Base-by-base conservation (phyloP, 495 filamentous ascomycete species). In the Penicillium silybi region DNA sequence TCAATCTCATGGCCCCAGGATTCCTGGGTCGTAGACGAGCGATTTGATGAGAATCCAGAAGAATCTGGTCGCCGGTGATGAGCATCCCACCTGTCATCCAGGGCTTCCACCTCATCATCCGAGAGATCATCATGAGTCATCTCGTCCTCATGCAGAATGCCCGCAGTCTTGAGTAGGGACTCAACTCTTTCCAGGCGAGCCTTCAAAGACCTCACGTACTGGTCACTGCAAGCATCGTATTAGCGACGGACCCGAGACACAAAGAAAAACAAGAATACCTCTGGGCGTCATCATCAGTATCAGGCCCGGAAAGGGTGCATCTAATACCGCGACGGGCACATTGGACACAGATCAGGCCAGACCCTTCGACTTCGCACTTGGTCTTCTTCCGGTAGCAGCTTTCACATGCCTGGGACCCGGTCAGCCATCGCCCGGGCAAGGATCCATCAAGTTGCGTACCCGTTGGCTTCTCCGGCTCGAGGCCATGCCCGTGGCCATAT, bases 311-410 rank as follows among this genome's bases (percentile, higher is more conserved):
- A 64, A 95, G 95, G 53, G 95, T 82, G 71, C 93, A 97, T 59
- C 88, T 86, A 11, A 86, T 90, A 72, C 92, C 93, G 73, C 95
- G 92, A 65, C 96, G 96, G 58, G 83, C 82, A 66, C 93, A 98
- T 69, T 96, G 93, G 11, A 87, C 83, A 74, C 93, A 98, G 18
- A 60, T 16, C 19, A 44, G 13, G 44, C 82, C 76, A 26, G 89
- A 87, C 47, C 88, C 80, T 66, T 95, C 92, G 44, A 91, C 84
- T 66, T 96, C 91, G 69, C 93, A 98, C 71, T 93, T 96, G 62
- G 93, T 95, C 80, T 97, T 97, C 79, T 91, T 96, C 74, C 90
- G 93, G 59, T 89, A 83, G 64, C 93, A 98, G 88, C 90, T 92
- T 63, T 96, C 91, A 75, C 92, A 98, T 44, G 91, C 91, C 88